phyloP scores from a whole-genome alignment of 1,284 basidiomycete species.

The Kwoniella shivajii region DNA sequence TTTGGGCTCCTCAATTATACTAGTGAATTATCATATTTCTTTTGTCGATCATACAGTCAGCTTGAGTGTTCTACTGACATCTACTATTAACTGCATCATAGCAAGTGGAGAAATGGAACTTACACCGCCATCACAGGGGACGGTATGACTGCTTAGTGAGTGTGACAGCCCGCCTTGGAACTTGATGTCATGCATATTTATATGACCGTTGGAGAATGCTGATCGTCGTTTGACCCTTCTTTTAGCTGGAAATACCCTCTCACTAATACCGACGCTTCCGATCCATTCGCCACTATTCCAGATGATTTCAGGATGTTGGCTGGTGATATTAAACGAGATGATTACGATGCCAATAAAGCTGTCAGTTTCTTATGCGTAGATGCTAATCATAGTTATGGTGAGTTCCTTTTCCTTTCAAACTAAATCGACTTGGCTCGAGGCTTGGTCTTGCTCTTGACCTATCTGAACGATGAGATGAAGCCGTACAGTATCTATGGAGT shows the following conservation, averaged over 20 bases:
- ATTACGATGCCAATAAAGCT: conserved; percentile 24
- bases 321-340: conserved; percentile 37
- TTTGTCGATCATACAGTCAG: neutral
- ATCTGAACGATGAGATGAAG: too few species aligned
- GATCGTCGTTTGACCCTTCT: neutral
- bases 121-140: conserved; percentile 25
- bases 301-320: conserved; percentile 49
- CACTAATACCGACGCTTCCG: conserved; percentile 18
- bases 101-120: conserved; percentile 31
- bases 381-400: conserved; percentile 29
- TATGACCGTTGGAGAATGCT: neutral
- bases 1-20: conserved; percentile 47
- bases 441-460: too few species aligned
- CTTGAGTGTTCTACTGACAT: too few species aligned
- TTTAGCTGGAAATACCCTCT: conserved; percentile 20
- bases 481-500: too few species aligned
- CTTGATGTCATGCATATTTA: too few species aligned
- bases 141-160: conserved; percentile 26
- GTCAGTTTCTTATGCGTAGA: conserved; percentile 48
- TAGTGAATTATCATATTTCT: conserved; percentile 17
- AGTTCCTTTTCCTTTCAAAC: neutral
- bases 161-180: neutral
- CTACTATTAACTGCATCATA: neutral
- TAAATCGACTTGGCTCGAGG: too few species aligned
- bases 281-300: conserved; percentile 35